phyloP scores from a whole-genome alignment of 257 asterid species.

The Anisodus acutangulus region DNA sequence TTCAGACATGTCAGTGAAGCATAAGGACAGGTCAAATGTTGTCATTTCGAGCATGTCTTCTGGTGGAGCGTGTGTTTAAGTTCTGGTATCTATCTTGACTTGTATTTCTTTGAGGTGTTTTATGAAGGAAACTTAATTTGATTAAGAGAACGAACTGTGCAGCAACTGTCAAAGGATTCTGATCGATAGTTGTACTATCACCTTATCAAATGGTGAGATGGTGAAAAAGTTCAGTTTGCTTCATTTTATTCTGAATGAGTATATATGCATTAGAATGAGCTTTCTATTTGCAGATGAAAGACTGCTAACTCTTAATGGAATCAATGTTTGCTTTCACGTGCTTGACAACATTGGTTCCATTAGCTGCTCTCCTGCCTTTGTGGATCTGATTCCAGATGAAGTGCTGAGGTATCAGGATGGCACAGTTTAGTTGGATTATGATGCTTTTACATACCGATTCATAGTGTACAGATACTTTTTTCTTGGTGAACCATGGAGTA shows the following conservation, averaged over 20 bases:
- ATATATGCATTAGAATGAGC: neutral
- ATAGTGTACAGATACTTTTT: neutral
- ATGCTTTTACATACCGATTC: neutral
- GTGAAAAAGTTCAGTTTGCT: constrained; percentile 19
- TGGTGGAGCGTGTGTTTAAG: constrained; percentile 33
- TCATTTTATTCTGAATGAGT: neutral
- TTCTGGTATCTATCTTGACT: constrained; percentile 32
- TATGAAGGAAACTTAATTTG: neutral
- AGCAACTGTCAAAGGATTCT: neutral
- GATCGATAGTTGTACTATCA: neutral
- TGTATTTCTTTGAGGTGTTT: neutral
- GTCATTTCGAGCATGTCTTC: constrained; percentile 30
- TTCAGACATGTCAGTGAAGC: constrained; percentile 40
- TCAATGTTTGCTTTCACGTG: constrained; percentile 4
- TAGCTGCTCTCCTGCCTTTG: neutral
- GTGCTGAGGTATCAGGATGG: neutral
- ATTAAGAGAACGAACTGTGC: neutral
- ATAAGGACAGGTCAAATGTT: constrained; percentile 28
- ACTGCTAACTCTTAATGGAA: neutral
- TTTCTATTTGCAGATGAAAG: constrained; percentile 14
- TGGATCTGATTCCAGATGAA: neutral
- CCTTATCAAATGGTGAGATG: neutral
- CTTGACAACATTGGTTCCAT: neutral
- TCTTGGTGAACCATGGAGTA: neutral
- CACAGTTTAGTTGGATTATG: neutral